Evolutionary conservation across 2,329 filamentous ascomycete species (phyloP).

Genomic region (Phoma herbarum): DNA sequence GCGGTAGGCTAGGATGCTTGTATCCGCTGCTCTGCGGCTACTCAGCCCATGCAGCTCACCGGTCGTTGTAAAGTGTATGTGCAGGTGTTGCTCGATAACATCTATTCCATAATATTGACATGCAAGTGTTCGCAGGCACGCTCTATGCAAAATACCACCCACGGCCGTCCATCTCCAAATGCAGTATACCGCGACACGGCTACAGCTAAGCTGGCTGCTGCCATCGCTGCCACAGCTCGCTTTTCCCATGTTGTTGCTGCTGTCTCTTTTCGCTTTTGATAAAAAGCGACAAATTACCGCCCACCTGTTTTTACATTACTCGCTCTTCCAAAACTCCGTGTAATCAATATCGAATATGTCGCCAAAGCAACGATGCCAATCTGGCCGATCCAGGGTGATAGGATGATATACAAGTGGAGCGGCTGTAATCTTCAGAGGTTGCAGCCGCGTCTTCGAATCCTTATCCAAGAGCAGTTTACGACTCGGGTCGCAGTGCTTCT

Average conservation of each 20-base stretch:
- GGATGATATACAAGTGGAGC: background rate
- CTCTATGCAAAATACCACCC: slow-evolving; percentile 18
- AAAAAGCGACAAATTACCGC: slow-evolving; percentile 15
- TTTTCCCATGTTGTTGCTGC: background rate
- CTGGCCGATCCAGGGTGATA: background rate
- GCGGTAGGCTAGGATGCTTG: background rate
- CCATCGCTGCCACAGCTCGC: background rate
- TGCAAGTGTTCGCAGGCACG: slow-evolving; percentile 15
- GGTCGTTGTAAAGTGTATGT: background rate
- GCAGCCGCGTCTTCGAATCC: background rate
- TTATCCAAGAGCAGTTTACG: background rate
- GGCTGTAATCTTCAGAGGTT: background rate
- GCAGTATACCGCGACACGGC: slow-evolving; percentile 19
- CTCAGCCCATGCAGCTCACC: background rate
- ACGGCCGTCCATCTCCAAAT: background rate
- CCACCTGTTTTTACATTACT: slow-evolving; percentile 12
- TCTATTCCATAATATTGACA: slow-evolving; percentile 14
- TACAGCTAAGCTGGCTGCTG: background rate
- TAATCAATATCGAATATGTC: slow-evolving; percentile 1
- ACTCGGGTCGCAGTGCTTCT: background rate
- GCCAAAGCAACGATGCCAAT: background rate
- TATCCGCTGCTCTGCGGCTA: background rate
- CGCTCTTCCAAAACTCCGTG: slow-evolving; percentile 14
- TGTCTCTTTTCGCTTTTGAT: slow-evolving; percentile 2
- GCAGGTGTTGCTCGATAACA: slow-evolving; percentile 4